Evolutionary conservation across 495 filamentous ascomycete genomes (phyloP).

Genomic region (Rhizodiscina lignyota): DNA sequence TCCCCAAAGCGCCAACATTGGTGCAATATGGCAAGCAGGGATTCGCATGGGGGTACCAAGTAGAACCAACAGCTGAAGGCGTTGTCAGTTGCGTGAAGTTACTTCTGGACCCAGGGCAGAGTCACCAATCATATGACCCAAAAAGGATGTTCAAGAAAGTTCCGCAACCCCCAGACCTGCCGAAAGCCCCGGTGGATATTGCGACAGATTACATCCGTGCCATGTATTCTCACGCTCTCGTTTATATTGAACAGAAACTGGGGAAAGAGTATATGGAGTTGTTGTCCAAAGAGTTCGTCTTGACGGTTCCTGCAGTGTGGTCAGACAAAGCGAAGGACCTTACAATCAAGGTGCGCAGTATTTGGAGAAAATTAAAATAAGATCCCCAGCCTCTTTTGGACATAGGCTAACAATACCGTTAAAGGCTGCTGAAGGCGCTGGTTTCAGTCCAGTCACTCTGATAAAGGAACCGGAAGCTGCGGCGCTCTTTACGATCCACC

Average conservation of each 20-base stretch:
- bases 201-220: conserved; percentile 3
- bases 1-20: background rate
- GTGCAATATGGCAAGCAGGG: background rate
- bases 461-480: conserved; percentile 2
- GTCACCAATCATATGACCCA: background rate
- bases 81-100: conserved; percentile 1
- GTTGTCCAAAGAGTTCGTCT: background rate
- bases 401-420: no score
- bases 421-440: background rate
- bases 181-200: conserved; percentile 2
- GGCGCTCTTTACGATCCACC: conserved; percentile 1
- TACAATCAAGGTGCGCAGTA: no score
- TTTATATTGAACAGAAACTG: background rate
- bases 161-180: background rate
- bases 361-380: no score
- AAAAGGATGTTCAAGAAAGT: background rate
- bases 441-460: conserved; percentile 1
- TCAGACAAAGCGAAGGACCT: conserved; percentile 2
- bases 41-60: conserved; percentile 3
- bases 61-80: background rate
- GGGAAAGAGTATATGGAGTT: conserved; percentile 1
- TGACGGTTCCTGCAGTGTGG: conserved; percentile 2
- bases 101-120: conserved; percentile 1
- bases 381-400: no score
- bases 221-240: conserved; percentile 2